phyloP scores from a whole-genome alignment of 139 green algal genomes.

The Chlamydomonas schloesseri region DNA sequence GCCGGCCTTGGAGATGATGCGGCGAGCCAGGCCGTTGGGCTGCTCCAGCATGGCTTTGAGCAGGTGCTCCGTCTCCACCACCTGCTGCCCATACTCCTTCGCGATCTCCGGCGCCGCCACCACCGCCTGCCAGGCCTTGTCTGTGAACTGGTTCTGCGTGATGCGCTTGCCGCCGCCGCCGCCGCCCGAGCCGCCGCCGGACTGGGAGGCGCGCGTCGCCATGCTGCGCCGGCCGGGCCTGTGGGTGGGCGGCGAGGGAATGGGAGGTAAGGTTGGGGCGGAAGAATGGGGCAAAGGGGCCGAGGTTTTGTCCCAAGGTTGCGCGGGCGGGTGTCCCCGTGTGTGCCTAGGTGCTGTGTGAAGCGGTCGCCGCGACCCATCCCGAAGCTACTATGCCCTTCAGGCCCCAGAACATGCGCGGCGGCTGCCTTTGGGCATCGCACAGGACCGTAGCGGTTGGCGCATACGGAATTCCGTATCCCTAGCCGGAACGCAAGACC shows the following conservation, averaged over 20 bases:
- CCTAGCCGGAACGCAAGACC: no score
- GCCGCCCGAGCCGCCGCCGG: constrained; percentile 31
- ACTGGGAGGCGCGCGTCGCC: background rate
- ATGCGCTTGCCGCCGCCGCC: constrained; percentile 77
- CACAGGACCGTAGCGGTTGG: no score
- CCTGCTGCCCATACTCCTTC: constrained; percentile 85
- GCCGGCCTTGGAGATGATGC: constrained; percentile 91
- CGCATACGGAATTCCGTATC: no score
- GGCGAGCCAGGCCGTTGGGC: constrained; percentile 88
- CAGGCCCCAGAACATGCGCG: no score
- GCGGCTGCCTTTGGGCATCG: no score
- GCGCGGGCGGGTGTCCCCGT: no score
- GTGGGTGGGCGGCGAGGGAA: background rate
- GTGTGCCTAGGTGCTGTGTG: no score
- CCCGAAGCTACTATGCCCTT: no score
- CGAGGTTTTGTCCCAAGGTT: no score
- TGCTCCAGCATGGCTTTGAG: constrained; percentile 97
- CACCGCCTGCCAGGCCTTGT: constrained; percentile 93
- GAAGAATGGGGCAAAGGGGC: background rate
- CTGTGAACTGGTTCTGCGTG: constrained; percentile 95
- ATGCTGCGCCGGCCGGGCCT: constrained; percentile 28
- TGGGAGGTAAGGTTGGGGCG: background rate
- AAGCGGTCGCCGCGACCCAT: no score
- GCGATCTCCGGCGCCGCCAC: constrained; percentile 89
- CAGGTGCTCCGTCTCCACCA: constrained; percentile 99